Base-by-base conservation (phyloP, 768 basidiomycete species). In the Infundibulicybe gibba region DNA sequence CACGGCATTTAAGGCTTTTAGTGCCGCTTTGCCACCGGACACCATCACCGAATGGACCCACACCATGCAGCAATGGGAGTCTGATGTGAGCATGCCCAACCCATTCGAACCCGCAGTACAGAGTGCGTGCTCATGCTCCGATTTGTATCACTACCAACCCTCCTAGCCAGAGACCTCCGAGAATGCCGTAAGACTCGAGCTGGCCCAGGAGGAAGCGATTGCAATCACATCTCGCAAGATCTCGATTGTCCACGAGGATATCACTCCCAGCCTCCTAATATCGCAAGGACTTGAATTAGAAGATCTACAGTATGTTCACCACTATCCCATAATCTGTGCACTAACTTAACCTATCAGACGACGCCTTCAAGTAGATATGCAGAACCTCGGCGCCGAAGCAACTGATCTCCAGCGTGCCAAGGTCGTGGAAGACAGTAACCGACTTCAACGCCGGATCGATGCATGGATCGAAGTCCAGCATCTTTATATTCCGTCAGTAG, bases 361-460 rank as follows among this genome's bases (percentile, higher is more conserved):
- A n/a, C n/a, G n/a, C n/a, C n/a, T n/a, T n/a, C n/a, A n/a, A n/a
- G n/a, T n/a, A n/a, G n/a, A 59, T 37, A 40, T 44, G 15, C 37
- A 40, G 25, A 15, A 48, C 17, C 45, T 59, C 6, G 57, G 54
- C 10, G 1, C 41, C 0, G 57, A 64, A 48, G 47, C 64, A 6
- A 69, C 64, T 2, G 49, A 55, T 32, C 54, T 58, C 11, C 65
- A 71, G 43, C 39, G 50, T 10, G 45, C 58, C 9, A 65, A 64
- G 42, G 13, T 68, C 5, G 46, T 60, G 15, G 59, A 64, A 45
- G 52, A 53, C 1, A 49, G 47, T 0, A 61, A 58, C 31, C 19
- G 42, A 1, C 47, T 69, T 1, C 47, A 43, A 19, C 41, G 55
- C 14, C 52, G 54, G 32, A n/a, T n/a, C n/a, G n/a, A n/a, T n/a